Base-by-base conservation (phyloP, 768 basidiomycete species). In the Thelephora ganbajun region DNA sequence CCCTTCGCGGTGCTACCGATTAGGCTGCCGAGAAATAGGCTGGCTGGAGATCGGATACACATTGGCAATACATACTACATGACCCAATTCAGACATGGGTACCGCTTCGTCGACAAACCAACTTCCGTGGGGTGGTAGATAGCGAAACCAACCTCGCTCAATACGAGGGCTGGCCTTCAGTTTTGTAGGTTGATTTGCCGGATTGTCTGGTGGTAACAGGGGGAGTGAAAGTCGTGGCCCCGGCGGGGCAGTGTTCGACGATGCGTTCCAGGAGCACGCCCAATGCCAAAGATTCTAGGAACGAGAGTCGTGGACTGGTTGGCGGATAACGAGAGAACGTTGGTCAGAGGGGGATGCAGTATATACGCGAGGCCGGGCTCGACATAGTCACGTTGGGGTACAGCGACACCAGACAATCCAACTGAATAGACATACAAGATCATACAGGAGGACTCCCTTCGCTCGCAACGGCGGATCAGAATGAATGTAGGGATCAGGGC, bases 81-180 rank as follows among this genome's bases (percentile, higher is more conserved):
- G 11, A 82, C 54, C 81, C 82, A 83, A 48, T 68, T 52, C 26
- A 79, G 53, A 2, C 77, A 76, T 50, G 66, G 68, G 37, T 58
- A 61, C 6, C 55, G 6, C 44, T 41, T 33, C 51, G 58, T 43
- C 39, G 49, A 53, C 23, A 1, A 20, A 44, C 22, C 39, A 1
- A 49, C 35, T 43, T 73, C 66, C 7, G 77, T 71, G 23, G 83
- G 82, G 56, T 84, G 83, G 57, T 72, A 83, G 1, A 69, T 71
- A 26, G 74, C 79, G 54, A 80, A 84, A 0, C 71, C 70, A 23
- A 81, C 69, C 59, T 84, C 78, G 35, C 79, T 72, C 6, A 84
- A 65, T 26, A 63, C 54, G 23, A 85, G 61, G 0, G 76, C 77
- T 16, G 68, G 65, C 64, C 60, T 51, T 52, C 45, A 34, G 48